Evolutionary conservation across 106 monocot genomes (phyloP).

Genomic region (Triglochin maritima): DNA sequence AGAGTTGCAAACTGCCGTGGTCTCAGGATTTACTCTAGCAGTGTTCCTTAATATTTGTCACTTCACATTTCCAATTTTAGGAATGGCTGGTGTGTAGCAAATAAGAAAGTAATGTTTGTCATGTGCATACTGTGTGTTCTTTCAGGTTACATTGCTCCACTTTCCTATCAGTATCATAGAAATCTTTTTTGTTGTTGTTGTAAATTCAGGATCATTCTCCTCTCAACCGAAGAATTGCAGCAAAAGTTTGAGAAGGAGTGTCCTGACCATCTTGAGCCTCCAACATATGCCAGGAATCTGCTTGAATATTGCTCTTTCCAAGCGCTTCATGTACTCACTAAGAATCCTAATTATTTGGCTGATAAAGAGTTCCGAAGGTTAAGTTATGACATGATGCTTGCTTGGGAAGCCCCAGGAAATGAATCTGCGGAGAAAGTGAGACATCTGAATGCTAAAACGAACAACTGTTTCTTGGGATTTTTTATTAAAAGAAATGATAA

Average conservation of each 20-base stretch:
- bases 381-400: slow-evolving; percentile 95
- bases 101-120: too few species aligned
- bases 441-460: background rate
- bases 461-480: background rate
- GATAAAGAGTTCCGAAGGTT: slow-evolving; percentile 60
- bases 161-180: too few species aligned
- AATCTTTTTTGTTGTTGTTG: too few species aligned
- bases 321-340: slow-evolving; percentile 42
- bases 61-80: too few species aligned
- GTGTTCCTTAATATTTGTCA: too few species aligned
- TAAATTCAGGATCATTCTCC: slow-evolving; percentile 48
- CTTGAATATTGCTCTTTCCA: slow-evolving; percentile 65
- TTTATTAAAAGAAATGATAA: background rate
- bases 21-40: too few species aligned
- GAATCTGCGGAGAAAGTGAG: slow-evolving; percentile 47
- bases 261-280: slow-evolving; percentile 31
- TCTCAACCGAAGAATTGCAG: slow-evolving; percentile 44
- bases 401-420: slow-evolving; percentile 71
- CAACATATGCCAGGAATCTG: slow-evolving; percentile 54
- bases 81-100: too few species aligned
- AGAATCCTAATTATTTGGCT: slow-evolving; percentile 33
- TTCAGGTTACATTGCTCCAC: too few species aligned
- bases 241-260: slow-evolving; percentile 43
- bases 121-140: too few species aligned
- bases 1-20: too few species aligned